These are phyloP conservation scores for Pleurozium schreberi DNA, from an alignment of 225 moss, liverwort and hornwort genomes.

Conservation along the genomic window DNA sequence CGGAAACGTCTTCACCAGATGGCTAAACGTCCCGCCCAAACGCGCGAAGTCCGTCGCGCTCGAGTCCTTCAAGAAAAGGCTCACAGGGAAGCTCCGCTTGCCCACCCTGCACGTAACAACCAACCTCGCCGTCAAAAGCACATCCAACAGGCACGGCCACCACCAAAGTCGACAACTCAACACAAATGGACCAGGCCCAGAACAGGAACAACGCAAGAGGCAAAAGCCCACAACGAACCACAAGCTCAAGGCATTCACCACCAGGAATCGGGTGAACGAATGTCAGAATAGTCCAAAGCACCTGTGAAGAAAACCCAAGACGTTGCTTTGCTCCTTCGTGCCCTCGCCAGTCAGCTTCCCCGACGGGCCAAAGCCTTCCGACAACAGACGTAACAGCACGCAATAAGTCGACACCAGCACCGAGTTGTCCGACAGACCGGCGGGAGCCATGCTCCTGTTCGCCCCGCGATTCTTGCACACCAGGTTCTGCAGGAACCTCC, in stretches of 20 bases:
- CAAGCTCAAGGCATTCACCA: too few species aligned
- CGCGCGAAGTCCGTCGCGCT: slow-evolving; percentile 83
- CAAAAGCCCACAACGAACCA: neutral
- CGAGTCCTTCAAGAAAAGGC: slow-evolving; percentile 71
- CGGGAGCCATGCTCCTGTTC: slow-evolving; percentile 84
- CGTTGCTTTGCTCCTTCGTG: slow-evolving; percentile 47
- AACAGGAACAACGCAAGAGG: neutral
- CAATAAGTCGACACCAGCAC: slow-evolving; percentile 91
- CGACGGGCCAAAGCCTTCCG: slow-evolving; percentile 60
- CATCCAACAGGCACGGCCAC: neutral
- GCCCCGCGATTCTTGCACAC: slow-evolving; percentile 85
- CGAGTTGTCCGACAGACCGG: slow-evolving; percentile 99
- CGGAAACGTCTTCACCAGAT: slow-evolving; percentile 59
- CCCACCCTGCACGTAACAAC: slow-evolving; percentile 32
- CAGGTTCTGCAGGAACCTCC: slow-evolving; percentile 64
- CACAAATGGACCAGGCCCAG: too few species aligned
- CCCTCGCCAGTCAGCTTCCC: slow-evolving; percentile 54
- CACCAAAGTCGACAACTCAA: neutral
- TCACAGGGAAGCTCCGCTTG: slow-evolving; percentile 74
- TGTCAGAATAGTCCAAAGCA: neutral
- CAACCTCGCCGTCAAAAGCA: neutral
- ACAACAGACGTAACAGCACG: slow-evolving; percentile 80
- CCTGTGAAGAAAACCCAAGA: slow-evolving; percentile 75
- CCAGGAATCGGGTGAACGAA: neutral
- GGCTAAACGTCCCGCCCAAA: slow-evolving; percentile 90